phyloP scores from a whole-genome alignment of 371 early-diverging fungal genomes.

The Capillidium rhysosporum region DNA sequence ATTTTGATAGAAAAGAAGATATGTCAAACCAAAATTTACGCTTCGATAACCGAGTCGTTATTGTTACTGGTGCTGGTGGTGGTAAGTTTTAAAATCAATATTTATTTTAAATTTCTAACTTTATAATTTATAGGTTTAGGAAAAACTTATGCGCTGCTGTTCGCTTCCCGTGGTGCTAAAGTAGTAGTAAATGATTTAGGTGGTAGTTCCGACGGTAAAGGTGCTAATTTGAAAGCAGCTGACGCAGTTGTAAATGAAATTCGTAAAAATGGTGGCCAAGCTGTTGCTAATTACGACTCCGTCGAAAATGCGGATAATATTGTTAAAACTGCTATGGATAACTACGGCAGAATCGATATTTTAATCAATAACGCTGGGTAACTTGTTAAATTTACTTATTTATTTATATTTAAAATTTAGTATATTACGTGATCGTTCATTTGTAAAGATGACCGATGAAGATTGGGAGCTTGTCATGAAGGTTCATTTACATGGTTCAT shows the following conservation, averaged over 20 bases:
- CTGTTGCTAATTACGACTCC: slow-evolving; percentile 94
- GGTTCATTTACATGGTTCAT: slow-evolving; percentile 88
- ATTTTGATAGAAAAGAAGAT: too few relatives aligned
- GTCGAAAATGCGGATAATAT: slow-evolving; percentile 94
- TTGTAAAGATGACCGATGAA: slow-evolving; percentile 83
- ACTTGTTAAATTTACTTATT: background rate
- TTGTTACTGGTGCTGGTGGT: slow-evolving; percentile 96
- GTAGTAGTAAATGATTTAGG: slow-evolving; percentile 91
- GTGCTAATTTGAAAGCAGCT: slow-evolving; percentile 56
- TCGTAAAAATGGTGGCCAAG: slow-evolving; percentile 69
- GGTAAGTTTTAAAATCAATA: slow-evolving; percentile 23
- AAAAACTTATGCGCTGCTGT: slow-evolving; percentile 78
- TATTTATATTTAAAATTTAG: slow-evolving; percentile 15
- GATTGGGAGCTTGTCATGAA: slow-evolving; percentile 89
- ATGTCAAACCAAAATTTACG: slow-evolving; percentile 17
- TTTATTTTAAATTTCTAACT: background rate
- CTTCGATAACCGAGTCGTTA: slow-evolving; percentile 80
- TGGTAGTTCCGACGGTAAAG: slow-evolving; percentile 57
- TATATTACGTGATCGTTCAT: slow-evolving; percentile 89
- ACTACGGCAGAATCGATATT: slow-evolving; percentile 87
- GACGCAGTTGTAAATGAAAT: slow-evolving; percentile 94
- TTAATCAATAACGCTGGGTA: slow-evolving; percentile 91
- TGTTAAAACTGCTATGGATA: slow-evolving; percentile 85
- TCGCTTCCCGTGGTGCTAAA: slow-evolving; percentile 70
- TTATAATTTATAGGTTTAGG: slow-evolving; percentile 38